Evolutionary conservation across 495 filamentous ascomycete genomes (phyloP).

Genomic region (Cercophora newfieldiana): DNA sequence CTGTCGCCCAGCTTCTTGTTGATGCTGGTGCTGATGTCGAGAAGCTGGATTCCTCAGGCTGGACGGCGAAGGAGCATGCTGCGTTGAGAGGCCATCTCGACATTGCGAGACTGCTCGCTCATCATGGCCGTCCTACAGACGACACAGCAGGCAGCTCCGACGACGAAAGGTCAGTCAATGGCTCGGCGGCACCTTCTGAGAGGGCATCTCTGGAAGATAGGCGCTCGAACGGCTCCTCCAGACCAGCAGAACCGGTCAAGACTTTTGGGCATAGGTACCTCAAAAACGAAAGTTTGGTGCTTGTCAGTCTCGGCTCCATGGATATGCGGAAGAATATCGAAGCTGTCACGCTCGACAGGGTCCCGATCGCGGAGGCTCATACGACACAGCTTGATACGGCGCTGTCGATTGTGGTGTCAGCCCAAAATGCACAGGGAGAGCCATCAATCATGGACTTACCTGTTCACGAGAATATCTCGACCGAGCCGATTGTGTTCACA

Average conservation of each 20-base stretch:
- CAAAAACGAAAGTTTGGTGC: constrained; percentile 80
- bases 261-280: constrained; percentile 96
- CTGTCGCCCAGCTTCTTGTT: constrained; percentile 69
- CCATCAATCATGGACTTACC: constrained; percentile 88
- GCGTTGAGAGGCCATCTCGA: constrained; percentile 80
- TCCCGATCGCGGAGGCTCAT: constrained; percentile 83
- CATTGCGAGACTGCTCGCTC: constrained; percentile 68
- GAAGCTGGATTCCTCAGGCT: constrained; percentile 79
- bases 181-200: constrained; percentile 47
- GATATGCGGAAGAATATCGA: constrained; percentile 79
- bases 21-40: constrained; percentile 73
- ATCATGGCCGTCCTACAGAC: constrained; percentile 28
- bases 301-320: constrained; percentile 92
- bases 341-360: constrained; percentile 84
- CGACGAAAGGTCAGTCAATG: constrained; percentile 38
- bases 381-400: constrained; percentile 92
- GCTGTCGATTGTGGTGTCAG: constrained; percentile 88
- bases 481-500: constrained; percentile 87
- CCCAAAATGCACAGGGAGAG: constrained; percentile 80
- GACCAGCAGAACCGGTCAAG: constrained; percentile 74
- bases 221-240: constrained; percentile 42
- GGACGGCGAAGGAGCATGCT: constrained; percentile 94
- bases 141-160: constrained; percentile 29
- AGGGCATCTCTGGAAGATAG: constrained; percentile 53
- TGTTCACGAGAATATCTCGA: constrained; percentile 88